Evolutionary conservation across 768 basidiomycete genomes (phyloP).

Genomic region (Neoboletus magnificus): DNA sequence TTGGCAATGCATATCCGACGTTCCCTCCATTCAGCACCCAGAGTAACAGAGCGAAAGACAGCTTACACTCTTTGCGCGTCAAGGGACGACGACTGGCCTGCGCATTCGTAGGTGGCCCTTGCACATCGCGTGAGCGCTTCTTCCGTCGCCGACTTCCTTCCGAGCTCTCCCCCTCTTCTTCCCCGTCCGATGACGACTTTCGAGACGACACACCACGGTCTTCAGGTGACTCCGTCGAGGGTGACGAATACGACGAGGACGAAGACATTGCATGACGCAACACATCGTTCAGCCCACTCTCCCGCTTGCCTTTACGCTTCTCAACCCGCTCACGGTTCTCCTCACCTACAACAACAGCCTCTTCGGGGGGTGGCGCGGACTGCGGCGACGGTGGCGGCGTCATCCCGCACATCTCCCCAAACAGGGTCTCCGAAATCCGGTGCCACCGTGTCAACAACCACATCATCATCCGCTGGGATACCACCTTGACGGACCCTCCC

Average conservation of each 20-base stretch:
- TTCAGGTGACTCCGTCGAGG: conserved; percentile 9
- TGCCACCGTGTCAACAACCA: conserved; percentile 33
- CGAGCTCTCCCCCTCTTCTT: conserved; percentile 11
- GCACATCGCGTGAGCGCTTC: conserved; percentile 15
- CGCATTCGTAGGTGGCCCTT: neutral
- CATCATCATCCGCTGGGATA: conserved; percentile 30
- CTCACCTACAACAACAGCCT: neutral
- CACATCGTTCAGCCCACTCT: neutral
- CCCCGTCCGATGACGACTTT: conserved; percentile 9
- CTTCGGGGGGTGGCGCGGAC: neutral
- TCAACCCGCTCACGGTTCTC: conserved; percentile 6
- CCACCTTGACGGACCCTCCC: conserved; percentile 29
- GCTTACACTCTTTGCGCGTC: conserved; percentile 17
- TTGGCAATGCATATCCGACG: neutral
- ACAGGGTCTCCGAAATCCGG: conserved; percentile 24
- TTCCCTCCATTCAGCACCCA: neutral
- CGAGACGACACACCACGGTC: conserved; percentile 6
- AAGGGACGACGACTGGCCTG: neutral
- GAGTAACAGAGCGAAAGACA: neutral
- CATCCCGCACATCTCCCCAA: conserved; percentile 26
- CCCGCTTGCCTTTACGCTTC: conserved; percentile 15
- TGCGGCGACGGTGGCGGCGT: conserved; percentile 12
- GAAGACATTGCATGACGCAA: neutral
- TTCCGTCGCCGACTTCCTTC: conserved; percentile 18
- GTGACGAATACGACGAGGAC: conserved; percentile 12